Conservation (phyloP, 768 basidiomycete genomes). For the Aureoboletus auriporus region DNA sequence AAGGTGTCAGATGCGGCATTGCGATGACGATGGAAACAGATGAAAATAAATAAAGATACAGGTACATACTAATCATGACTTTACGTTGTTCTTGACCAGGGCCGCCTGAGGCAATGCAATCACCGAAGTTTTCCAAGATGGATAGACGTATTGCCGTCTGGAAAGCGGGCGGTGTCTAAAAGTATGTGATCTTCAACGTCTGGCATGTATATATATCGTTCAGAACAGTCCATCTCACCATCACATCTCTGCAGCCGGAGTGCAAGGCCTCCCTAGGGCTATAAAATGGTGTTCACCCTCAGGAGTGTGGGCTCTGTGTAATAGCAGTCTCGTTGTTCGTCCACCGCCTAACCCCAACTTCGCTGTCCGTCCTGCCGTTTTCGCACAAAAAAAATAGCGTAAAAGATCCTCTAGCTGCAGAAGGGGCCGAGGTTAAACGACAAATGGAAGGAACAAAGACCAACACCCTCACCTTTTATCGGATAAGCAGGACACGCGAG, state of each 20-base stretch:
- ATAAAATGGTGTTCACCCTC: conserved; percentile 4
- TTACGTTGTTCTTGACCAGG: not conserved
- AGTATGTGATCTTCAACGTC: not conserved
- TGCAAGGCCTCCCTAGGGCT: conserved; percentile 1
- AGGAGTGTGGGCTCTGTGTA: conserved; percentile 1
- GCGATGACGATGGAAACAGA: not conserved
- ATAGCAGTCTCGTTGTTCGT: conserved; percentile 3
- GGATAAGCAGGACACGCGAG: conserved; percentile 26
- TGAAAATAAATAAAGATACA: not conserved
- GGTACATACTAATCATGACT: not conserved
- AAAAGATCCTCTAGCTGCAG: conserved; percentile 10
- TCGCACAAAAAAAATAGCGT: not conserved
- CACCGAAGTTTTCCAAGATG: conserved; percentile 8
- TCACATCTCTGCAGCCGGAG: conserved; percentile 9
- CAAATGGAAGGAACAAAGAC: not conserved
- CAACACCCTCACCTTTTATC: conserved; percentile 5
- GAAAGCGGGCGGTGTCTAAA: not conserved
- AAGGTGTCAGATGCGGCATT: not conserved
- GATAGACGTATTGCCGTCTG: conserved; percentile 18
- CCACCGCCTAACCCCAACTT: conserved; percentile 2
- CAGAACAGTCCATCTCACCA: not conserved
- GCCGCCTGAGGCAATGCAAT: not conserved
- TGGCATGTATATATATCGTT: conserved; percentile 7
- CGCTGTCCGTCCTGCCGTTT: not conserved
- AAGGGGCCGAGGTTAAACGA: not conserved